Conservation (phyloP, 2,329 filamentous ascomycete species). For the Periglandula ipomoeae region DNA sequence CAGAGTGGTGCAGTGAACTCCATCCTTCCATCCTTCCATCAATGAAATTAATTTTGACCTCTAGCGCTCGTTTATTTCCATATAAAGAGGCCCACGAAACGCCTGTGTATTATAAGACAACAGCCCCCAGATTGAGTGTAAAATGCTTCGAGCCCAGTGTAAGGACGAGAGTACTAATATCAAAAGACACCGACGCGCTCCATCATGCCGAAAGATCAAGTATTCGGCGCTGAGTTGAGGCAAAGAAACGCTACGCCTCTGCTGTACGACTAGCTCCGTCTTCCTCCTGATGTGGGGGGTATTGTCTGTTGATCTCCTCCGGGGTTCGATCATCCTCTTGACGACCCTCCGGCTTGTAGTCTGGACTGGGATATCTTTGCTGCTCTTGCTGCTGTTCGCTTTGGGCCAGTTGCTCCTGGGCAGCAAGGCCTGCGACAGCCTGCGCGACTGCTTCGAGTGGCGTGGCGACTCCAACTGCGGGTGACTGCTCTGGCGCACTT, state of each 20-base stretch:
- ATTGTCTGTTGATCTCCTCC: conserved; percentile 46
- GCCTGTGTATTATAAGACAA: not conserved
- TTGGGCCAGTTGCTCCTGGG: conserved; percentile 28
- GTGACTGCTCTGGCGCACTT: conserved; percentile 16
- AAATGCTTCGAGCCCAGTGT: not conserved
- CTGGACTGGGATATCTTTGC: conserved; percentile 17
- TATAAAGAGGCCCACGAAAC: not conserved
- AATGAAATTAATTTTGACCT: too few species aligned
- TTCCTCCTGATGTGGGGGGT: conserved; percentile 37
- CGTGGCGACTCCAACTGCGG: conserved; percentile 23
- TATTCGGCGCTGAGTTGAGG: not conserved
- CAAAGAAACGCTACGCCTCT: conserved; percentile 13
- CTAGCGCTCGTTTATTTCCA: too few species aligned
- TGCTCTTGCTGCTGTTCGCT: conserved; percentile 22
- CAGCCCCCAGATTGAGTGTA: not conserved
- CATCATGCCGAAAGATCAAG: not conserved
- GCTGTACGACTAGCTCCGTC: conserved; percentile 14
- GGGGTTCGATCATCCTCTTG: conserved; percentile 37
- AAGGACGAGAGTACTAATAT: too few species aligned
- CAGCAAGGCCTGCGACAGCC: conserved; percentile 34
- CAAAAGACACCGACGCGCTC: too few species aligned
- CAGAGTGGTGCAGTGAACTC: not conserved
- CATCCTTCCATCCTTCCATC: too few species aligned
- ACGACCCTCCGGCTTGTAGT: conserved; percentile 27
- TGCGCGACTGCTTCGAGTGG: conserved; percentile 42